Percentiles rank a stretch among this genome's conserved stretches.
phyloP scores from a whole-genome alignment of 2,329 filamentous ascomycete species.

The Monosporascus sp. region DNA sequence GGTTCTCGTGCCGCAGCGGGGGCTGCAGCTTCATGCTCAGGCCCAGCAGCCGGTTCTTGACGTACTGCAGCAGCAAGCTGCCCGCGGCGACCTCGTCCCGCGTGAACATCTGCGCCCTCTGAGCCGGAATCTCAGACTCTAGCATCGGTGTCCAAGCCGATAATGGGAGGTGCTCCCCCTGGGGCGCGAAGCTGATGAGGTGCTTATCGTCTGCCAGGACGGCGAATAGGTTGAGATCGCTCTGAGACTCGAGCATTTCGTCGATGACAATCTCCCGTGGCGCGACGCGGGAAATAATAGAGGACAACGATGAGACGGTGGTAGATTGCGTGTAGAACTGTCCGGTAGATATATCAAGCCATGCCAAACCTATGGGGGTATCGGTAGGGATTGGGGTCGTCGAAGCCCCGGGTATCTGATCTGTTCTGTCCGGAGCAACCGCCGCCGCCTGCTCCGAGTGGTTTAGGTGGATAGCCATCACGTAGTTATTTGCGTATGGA shows the following conservation, averaged over 20 bases:
- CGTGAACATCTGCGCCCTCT: constrained; percentile 53
- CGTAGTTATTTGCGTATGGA: constrained; percentile 86
- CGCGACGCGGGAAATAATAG: constrained; percentile 73
- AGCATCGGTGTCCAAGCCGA: constrained; percentile 71
- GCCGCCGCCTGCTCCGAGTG: constrained; percentile 12
- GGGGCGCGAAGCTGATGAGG: constrained; percentile 65
- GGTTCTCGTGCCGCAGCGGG: constrained; percentile 65
- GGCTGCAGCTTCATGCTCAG: constrained; percentile 76
- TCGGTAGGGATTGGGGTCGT: constrained; percentile 7
- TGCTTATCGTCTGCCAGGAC: constrained; percentile 71
- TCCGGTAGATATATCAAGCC: constrained; percentile 92
- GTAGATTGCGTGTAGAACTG: constrained; percentile 84
- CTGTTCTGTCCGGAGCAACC: constrained; percentile 6
- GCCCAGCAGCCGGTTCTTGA: constrained; percentile 71
- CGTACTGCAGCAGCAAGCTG: constrained; percentile 77
- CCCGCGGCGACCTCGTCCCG: constrained; percentile 69
- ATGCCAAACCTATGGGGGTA: constrained; percentile 63
- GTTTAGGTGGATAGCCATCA: constrained; percentile 68
- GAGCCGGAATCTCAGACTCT: constrained; percentile 60
- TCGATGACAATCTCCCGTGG: constrained; percentile 83
- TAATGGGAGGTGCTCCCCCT: constrained; percentile 40
- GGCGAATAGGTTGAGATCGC: constrained; percentile 56
- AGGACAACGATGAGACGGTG: constrained; percentile 65
- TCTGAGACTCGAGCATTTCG: constrained; percentile 50
- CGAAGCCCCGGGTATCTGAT: constrained; percentile 7